Evolutionary conservation across 768 basidiomycete species (phyloP).

Genomic region (Phylloporus sp.): DNA sequence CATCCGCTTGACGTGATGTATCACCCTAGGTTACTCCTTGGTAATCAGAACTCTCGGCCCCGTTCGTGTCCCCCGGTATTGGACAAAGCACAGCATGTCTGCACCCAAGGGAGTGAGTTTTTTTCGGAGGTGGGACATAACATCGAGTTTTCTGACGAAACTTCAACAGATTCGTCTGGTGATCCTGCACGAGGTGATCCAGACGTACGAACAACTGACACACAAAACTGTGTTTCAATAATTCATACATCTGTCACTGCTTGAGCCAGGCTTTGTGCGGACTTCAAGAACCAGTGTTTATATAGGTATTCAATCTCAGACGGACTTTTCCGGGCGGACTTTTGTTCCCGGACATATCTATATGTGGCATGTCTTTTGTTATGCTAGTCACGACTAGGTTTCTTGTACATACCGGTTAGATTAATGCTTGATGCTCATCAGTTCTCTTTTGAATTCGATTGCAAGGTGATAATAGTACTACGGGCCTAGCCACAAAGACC

Average conservation of each 20-base stretch:
- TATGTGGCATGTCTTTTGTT: no score
- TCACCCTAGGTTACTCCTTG: background rate
- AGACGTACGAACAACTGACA: constrained; percentile 12
- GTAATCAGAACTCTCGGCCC: background rate
- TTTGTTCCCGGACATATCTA: background rate
- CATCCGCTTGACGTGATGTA: no score
- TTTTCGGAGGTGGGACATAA: background rate
- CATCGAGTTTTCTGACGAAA: background rate
- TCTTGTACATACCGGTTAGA: no score
- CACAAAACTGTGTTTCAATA: accelerated
- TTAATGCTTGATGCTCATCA: no score
- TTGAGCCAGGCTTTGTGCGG: background rate
- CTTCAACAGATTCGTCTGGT: background rate
- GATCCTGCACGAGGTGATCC: background rate
- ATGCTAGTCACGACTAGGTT: no score
- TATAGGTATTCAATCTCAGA: background rate
- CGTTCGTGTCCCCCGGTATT: constrained; percentile 5
- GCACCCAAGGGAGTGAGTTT: background rate
- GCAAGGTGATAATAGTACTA: no score
- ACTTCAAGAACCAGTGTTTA: background rate
- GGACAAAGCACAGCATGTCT: background rate
- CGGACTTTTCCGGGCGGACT: background rate
- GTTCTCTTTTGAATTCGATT: no score
- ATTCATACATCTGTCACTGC: constrained; percentile 9
- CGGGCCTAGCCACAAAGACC: no score